These are phyloP conservation scores for Scheffersomyces ergatensis DNA, from an alignment of 805 yeast species.

Conservation along the genomic window DNA sequence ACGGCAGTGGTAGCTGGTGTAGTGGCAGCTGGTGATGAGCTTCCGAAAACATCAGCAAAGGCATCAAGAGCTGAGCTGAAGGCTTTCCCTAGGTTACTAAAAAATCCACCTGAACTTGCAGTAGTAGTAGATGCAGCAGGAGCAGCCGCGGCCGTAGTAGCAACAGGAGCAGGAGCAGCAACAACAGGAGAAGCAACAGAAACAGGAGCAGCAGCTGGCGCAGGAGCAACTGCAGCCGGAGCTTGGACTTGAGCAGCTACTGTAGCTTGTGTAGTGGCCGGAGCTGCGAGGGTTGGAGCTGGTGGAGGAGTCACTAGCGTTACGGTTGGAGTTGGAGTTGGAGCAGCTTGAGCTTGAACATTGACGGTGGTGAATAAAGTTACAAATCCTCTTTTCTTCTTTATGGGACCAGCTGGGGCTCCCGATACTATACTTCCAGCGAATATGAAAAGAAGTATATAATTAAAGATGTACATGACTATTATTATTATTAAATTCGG, in stretches of 20 bases:
- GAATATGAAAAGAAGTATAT: constrained; percentile 3
- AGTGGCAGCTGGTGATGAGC: constrained; percentile 3
- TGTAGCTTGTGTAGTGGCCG: constrained; percentile 14
- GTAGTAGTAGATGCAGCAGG: neutral
- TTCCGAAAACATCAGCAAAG: constrained; percentile 1
- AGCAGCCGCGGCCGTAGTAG: constrained; percentile 1
- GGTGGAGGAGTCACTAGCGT: constrained; percentile 2
- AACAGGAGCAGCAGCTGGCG: constrained; percentile 12
- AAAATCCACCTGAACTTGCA: neutral
- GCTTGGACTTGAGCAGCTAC: constrained; percentile 19
- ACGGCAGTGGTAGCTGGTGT: constrained; percentile 14
- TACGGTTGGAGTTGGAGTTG: no score
- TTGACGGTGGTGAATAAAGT: constrained; percentile 3
- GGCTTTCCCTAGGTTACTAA: neutral
- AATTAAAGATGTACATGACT: neutral
- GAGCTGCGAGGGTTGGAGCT: constrained; percentile 23
- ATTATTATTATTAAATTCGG: neutral
- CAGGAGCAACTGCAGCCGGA: constrained; percentile 15
- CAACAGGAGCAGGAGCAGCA: constrained; percentile 7
- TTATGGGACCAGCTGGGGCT: constrained; percentile 4
- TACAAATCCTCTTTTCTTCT: constrained; percentile 2
- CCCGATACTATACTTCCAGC: constrained; percentile 3
- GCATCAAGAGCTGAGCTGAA: neutral
- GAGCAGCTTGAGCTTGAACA: constrained; percentile 1
- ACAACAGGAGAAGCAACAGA: constrained; percentile 9